A percentile compares a stretch with the other conserved stretches of the same genome.
These are phyloP conservation scores for Tetracentron sinense DNA, from an alignment of 164 flowering plant species.

Conservation along the genomic window DNA sequence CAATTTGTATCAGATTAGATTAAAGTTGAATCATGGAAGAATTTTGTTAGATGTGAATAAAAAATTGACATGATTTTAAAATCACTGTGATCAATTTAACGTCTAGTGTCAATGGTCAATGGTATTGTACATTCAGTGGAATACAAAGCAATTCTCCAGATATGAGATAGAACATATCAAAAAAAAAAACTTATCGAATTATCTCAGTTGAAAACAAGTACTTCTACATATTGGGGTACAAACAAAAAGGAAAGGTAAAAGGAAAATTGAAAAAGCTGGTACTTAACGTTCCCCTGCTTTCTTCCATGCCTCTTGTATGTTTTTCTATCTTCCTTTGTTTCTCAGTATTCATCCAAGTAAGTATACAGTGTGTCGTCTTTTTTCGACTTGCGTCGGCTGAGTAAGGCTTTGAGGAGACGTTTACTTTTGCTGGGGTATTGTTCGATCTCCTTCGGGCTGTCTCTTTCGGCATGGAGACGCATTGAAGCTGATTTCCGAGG, in stretches of 20 bases:
- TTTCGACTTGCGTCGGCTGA: conserved; percentile 73
- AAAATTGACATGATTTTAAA: too few relatives aligned
- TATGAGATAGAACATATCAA: too few relatives aligned
- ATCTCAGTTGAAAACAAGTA: neutral
- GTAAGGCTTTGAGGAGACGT: conserved; percentile 63
- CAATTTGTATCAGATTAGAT: too few relatives aligned
- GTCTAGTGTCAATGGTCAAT: too few relatives aligned
- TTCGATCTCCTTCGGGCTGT: conserved; percentile 41
- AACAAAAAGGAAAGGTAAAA: neutral
- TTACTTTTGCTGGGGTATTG: conserved; percentile 68
- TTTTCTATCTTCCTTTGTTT: neutral
- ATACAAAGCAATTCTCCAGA: too few relatives aligned
- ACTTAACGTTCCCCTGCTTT: neutral
- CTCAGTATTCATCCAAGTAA: conserved; percentile 71
- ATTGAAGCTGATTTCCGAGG: conserved; percentile 66
- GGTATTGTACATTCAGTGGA: too few relatives aligned
- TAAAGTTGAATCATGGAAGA: too few relatives aligned
- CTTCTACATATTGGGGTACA: neutral
- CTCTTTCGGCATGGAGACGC: conserved; percentile 43
- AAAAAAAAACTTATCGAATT: too few relatives aligned
- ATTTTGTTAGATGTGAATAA: too few relatives aligned
- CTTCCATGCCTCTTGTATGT: neutral
- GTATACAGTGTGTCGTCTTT: conserved; percentile 61
- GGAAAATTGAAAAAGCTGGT: neutral
- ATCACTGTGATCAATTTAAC: too few relatives aligned